Evolutionary conservation across 129 eudicot genomes (phyloP), one percentile per base, ranked within the genome.

Genomic region (Apium graveolens): DNA sequence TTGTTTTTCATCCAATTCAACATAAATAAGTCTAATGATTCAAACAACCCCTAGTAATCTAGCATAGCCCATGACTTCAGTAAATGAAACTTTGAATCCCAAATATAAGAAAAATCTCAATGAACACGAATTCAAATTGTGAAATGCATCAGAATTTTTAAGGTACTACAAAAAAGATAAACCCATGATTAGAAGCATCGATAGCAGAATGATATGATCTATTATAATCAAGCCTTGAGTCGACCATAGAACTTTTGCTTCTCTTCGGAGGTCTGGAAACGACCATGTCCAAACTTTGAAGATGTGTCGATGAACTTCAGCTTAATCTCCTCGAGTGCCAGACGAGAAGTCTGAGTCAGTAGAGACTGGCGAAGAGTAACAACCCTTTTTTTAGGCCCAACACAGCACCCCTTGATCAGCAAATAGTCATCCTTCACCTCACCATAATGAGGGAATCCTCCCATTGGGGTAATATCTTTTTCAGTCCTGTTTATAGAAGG

Each of bases 361-460:
- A 73, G 70, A 2, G 85, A 78, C 39, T 82, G 85, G 48, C 82
- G 63, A 18, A 82, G 79, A 20, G 79, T 82, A 18, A 78, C 82
- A 74, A 82, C 85, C 27, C 82, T 45, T 75, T 82, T 82, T 76
- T 82, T 82, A 9, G 81, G 81, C 5, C 85, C 85, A 11, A 78
- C 81, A 78, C 82, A 82, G 79, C 79, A 55, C 11, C 79, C 82
- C 76, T 82, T 82, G 29, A 82, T 82, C 79, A 78, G 17, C 37
- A 82, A 26, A 75, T 78, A 82, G 31, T 82, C 85, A 70, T 82
- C 81, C 62, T 82, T 82, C 79, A 82, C 82, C 5, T 72, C 55
- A 42, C 85, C 85, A 44, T 82, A 82, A 68, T 82, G 85, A 17
- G 85, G 79, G 78, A 82, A 82, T 18, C 85, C 85, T 38, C 85